Base-by-base conservation (phyloP, 306 rosid species). In the Begonia fuchsioides region DNA sequence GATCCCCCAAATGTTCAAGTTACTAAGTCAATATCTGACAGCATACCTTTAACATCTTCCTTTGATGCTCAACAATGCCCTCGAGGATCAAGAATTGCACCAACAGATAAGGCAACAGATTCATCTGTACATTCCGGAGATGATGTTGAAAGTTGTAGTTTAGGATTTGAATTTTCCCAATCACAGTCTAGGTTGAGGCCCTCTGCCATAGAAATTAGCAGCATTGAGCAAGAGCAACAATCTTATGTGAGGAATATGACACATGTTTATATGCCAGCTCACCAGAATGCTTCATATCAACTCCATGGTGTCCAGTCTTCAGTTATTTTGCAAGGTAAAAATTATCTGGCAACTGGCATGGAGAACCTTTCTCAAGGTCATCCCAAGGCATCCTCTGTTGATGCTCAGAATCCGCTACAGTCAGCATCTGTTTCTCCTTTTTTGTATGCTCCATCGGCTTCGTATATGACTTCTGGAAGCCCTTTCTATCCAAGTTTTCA, bases 391-490 rank as follows among this genome's bases (percentile, higher is more conserved):
- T 71, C 71, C 57, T 48, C 84, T 46, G 41, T 57, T 47, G 77
- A 67, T 53, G 62, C 63, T 19, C 84, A 60, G 44, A 58, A 81
- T 11, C 52, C 71, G 45, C 56, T 71, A 43, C 79, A 73, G 38
- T 76, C 72, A 39, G 52, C 66, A 38, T 67, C 72, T 8, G 59
- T 63, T 53, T 40, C 71, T 11, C 67, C 79, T 43, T 73, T 80
- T 47, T 62, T 76, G 13, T 76, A 72, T 70, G 65, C 76, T 58
- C 50, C 80, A 39, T 54, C 79, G 12, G 66, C 77, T 11, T 51
- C 77, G 26, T 79, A 63, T 55, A 59, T 72, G 78, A 49, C 63
- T 50, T 59, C 82, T 9, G 77, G 69, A 55, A 67, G 60, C 55
- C 65, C 72, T 39, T 68, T 66, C 63, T 74, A 71, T 50, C 64